Evolutionary conservation across 305 asterid species (phyloP).

Genomic region (Rubia balearica): DNA sequence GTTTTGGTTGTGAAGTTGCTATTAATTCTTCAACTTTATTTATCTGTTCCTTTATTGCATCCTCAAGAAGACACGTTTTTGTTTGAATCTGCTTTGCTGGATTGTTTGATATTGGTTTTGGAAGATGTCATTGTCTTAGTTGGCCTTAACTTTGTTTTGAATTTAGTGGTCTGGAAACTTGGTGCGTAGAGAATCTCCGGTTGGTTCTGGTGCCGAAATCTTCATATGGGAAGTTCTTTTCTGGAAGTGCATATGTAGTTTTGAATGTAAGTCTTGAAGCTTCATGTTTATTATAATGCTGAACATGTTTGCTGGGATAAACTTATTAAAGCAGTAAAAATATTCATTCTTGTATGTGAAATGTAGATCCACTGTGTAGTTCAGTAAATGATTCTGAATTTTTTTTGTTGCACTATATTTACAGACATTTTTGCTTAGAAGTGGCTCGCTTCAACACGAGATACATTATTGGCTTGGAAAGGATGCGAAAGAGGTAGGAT

Average conservation of each 20-base stretch:
- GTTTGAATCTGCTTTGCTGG: constrained; percentile 12
- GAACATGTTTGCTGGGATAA: neutral
- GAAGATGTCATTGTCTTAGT: neutral
- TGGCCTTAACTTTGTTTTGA: constrained; percentile 34
- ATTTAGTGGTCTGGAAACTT: constrained; percentile 71
- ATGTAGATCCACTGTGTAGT: neutral
- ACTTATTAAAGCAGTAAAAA: neutral
- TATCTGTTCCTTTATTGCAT: neutral
- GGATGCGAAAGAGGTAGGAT: constrained; percentile 63
- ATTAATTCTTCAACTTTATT: neutral
- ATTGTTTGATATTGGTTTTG: constrained; percentile 9
- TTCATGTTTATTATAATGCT: neutral
- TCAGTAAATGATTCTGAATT: neutral
- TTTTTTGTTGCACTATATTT: constrained; percentile 9
- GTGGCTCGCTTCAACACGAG: constrained; percentile 63
- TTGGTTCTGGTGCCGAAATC: constrained; percentile 57
- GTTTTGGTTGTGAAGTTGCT: neutral
- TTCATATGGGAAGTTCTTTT: constrained; percentile 62
- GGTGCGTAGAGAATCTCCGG: constrained; percentile 72
- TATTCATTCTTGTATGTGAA: neutral
- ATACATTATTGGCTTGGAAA: constrained; percentile 89
- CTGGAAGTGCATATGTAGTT: constrained; percentile 74
- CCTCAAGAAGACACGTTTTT: neutral
- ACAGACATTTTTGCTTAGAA: constrained; percentile 67
- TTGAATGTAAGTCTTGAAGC: constrained; percentile 45